Conservation (phyloP, 176 grass and related monocot genomes). For the Carex parvula region DNA sequence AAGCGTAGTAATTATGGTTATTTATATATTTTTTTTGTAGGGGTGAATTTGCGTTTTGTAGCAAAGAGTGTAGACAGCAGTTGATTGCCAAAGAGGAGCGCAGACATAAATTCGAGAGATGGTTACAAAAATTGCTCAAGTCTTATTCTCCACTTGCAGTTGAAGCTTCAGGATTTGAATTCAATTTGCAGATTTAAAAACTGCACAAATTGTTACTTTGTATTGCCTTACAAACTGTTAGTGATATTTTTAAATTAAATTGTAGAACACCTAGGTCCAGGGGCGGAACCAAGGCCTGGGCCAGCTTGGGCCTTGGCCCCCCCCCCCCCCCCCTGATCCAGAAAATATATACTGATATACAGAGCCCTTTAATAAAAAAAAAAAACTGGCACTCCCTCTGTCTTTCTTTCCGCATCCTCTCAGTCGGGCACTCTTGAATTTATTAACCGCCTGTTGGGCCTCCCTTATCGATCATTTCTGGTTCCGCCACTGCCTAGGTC, state of each 20-base stretch:
- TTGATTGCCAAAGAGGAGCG: conserved; percentile 24
- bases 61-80: conserved; percentile 24
- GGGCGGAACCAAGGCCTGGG: no score
- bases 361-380: no score
- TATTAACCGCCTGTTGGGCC: no score
- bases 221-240: neutral
- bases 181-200: neutral
- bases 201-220: neutral
- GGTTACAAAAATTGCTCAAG: conserved; percentile 2
- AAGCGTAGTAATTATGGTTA: neutral
- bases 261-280: neutral
- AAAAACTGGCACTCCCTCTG: no score
- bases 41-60: conserved; percentile 41
- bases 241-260: conserved; percentile 4
- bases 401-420: no score
- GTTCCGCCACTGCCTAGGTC: no score
- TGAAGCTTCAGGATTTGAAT: conserved; percentile 3
- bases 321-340: fast-evolving
- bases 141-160: neutral
- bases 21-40: conserved; percentile 14
- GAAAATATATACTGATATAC: no score
- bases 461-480: no score
- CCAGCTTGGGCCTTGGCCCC: no score
- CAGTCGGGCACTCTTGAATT: no score
- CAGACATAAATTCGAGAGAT: conserved; percentile 23